phyloP scores from a whole-genome alignment of 1,139 yeast genomes.

The Chernovozyma aurita region DNA sequence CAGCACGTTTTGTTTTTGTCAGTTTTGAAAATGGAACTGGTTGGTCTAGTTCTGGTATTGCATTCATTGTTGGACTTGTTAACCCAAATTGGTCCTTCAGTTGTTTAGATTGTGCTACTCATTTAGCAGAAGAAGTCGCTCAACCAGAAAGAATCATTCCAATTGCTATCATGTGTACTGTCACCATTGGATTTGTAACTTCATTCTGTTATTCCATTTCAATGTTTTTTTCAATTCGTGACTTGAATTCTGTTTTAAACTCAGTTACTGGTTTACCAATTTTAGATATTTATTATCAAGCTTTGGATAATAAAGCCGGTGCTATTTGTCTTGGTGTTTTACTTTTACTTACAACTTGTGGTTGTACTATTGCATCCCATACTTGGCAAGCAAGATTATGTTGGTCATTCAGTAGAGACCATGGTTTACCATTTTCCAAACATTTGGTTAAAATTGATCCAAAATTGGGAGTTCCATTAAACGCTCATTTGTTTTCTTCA shows the following conservation, averaged over 20 bases:
- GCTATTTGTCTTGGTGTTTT: conserved; percentile 8
- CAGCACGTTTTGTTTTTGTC: conserved; percentile 20
- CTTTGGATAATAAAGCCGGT: conserved; percentile 12
- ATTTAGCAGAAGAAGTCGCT: conserved; percentile 28
- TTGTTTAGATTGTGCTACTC: conserved; percentile 26
- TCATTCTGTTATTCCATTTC: conserved; percentile 12
- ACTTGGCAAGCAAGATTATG: conserved; percentile 20
- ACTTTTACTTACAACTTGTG: conserved; percentile 9
- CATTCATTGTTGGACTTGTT: conserved; percentile 23
- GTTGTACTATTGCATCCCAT: conserved; percentile 19
- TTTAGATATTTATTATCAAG: conserved; percentile 15
- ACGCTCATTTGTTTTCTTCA: conserved; percentile 17
- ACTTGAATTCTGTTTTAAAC: conserved; percentile 11
- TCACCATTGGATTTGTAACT: conserved; percentile 20
- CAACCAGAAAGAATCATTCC: conserved; percentile 25
- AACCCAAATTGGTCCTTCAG: conserved; percentile 23
- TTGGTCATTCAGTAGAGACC: conserved; percentile 26
- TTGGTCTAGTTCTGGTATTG: conserved; percentile 25
- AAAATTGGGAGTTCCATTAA: conserved; percentile 20
- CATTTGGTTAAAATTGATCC: conserved; percentile 18
- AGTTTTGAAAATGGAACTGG: conserved; percentile 23
- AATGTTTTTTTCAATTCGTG: conserved; percentile 11
- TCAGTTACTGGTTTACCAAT: conserved; percentile 14
- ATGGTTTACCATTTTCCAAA: conserved; percentile 24
- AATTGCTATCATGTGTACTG: conserved; percentile 21